A percentile compares a stretch with the other conserved stretches of the same genome.
These are phyloP conservation scores for Aspergillus glaucus DNA, from an alignment of 2,329 filamentous ascomycete genomes.

Conservation along the genomic window DNA sequence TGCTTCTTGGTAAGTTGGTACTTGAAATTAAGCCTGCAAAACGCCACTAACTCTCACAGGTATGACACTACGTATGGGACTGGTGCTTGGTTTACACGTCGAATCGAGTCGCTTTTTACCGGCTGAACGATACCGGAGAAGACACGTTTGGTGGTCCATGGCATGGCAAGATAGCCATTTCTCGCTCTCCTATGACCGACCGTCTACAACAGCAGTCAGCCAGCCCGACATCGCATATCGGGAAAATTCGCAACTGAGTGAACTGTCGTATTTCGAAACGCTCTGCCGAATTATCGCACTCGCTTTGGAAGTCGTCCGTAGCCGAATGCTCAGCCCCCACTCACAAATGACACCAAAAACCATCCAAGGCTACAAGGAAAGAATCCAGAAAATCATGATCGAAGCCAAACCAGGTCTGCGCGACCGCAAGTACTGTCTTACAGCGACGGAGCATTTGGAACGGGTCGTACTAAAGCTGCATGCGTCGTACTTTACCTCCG, in stretches of 20 bases:
- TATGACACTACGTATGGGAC: constrained; percentile 55
- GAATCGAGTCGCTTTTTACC: constrained; percentile 50
- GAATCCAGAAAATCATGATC: constrained; percentile 52
- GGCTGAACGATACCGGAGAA: constrained; percentile 40
- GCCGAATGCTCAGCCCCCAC: constrained; percentile 50
- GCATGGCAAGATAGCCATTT: constrained; percentile 61
- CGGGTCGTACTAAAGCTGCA: constrained; percentile 57
- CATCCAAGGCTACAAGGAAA: constrained; percentile 52
- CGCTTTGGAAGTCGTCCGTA: constrained; percentile 53
- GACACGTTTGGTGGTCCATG: constrained; percentile 52
- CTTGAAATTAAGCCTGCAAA: not conserved
- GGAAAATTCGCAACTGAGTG: constrained; percentile 42
- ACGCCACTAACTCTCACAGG: constrained; percentile 26
- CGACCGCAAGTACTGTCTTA: constrained; percentile 41
- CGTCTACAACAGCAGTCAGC: constrained; percentile 50
- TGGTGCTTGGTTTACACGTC: constrained; percentile 55
- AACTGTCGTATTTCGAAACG: constrained; percentile 52
- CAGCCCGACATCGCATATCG: constrained; percentile 47
- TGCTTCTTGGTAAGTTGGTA: constrained; percentile 42
- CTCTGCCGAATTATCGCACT: constrained; percentile 51
- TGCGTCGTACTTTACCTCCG: constrained; percentile 56
- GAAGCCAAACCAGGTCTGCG: constrained; percentile 54
- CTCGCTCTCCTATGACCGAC: constrained; percentile 57
- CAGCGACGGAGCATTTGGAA: constrained; percentile 49
- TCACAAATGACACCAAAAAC: constrained; percentile 48